Conservation (phyloP, 177 flowering plant species). For the Vitis hybrid region DNA sequence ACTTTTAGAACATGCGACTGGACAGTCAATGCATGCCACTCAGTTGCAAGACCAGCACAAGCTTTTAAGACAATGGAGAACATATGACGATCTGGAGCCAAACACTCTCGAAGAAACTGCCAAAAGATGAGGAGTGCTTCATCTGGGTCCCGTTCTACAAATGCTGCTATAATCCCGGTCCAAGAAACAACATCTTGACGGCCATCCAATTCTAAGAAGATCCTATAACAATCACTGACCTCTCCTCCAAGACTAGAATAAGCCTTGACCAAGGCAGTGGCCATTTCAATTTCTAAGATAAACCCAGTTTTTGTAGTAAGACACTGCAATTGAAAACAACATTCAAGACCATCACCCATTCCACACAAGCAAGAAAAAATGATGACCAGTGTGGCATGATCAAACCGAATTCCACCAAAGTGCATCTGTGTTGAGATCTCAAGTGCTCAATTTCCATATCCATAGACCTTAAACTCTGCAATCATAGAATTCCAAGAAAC, state of each 20-base stretch:
- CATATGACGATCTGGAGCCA: conserved; percentile 54
- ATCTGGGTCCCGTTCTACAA: conserved; percentile 54
- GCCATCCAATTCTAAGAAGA: conserved; percentile 27
- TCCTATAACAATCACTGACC: too few species aligned
- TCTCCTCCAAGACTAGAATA: too few species aligned
- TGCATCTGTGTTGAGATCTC: too few species aligned
- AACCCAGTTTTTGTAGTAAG: too few species aligned
- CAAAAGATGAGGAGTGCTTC: conserved; percentile 46
- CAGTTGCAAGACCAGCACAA: conserved; percentile 63
- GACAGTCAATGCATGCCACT: conserved; percentile 40
- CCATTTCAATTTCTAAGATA: too few species aligned
- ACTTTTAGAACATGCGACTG: conserved; percentile 45
- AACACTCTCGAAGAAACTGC: conserved; percentile 38
- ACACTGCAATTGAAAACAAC: conserved; percentile 42
- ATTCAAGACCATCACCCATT: conserved; percentile 13
- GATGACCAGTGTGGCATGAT: conserved; percentile 59
- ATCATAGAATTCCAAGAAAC: too few species aligned
- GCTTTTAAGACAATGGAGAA: conserved; percentile 69
- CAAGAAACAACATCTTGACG: conserved; percentile 59
- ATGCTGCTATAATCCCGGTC: conserved; percentile 66
- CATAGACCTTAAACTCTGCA: too few species aligned
- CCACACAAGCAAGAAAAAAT: conserved; percentile 41
- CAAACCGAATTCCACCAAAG: conserved; percentile 43
- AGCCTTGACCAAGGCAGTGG: too few species aligned
- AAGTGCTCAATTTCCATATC: too few species aligned